Conservation (phyloP, 306 rosid species). For the Acacia confusa region DNA sequence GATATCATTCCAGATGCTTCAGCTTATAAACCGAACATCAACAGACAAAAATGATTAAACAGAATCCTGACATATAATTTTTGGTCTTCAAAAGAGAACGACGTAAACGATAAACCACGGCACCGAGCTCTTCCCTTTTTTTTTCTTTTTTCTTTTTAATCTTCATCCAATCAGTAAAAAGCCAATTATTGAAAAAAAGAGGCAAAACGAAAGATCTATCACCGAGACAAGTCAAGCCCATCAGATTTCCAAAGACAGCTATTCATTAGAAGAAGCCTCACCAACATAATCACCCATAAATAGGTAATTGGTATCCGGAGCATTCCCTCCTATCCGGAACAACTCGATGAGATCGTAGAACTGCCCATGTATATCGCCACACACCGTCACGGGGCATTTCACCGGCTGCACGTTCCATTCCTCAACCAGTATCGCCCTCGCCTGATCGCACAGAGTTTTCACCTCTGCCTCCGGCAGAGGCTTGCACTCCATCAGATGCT, state of each 20-base stretch:
- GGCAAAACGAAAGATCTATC: not conserved
- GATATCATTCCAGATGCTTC: slow-evolving; percentile 15
- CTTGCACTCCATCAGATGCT: slow-evolving; percentile 96
- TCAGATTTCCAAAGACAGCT: not conserved
- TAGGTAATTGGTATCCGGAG: slow-evolving; percentile 93
- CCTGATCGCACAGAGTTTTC: slow-evolving; percentile 90
- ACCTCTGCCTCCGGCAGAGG: slow-evolving; percentile 91
- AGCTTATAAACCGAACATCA: not conserved
- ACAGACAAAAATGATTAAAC: not conserved
- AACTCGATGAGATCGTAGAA: slow-evolving; percentile 97
- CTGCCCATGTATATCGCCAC: slow-evolving; percentile 97
- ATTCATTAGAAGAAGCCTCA: slow-evolving; percentile 34
- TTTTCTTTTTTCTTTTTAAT: not conserved
- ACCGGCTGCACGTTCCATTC: slow-evolving; percentile 99
- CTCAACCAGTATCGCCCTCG: slow-evolving; percentile 88
- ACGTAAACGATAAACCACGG: not conserved
- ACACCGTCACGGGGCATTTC: slow-evolving; percentile 95
- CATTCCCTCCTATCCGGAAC: slow-evolving; percentile 92
- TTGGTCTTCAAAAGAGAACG: not conserved
- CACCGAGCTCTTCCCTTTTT: not conserved
- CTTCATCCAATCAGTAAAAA: not conserved
- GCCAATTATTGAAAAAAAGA: slow-evolving; percentile 6
- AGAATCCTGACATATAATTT: not conserved
- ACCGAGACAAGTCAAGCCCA: not conserved
- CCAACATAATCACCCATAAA: slow-evolving; percentile 99